phyloP scores from a whole-genome alignment of 345 rosid genomes.

The Barbarea vulgaris region DNA sequence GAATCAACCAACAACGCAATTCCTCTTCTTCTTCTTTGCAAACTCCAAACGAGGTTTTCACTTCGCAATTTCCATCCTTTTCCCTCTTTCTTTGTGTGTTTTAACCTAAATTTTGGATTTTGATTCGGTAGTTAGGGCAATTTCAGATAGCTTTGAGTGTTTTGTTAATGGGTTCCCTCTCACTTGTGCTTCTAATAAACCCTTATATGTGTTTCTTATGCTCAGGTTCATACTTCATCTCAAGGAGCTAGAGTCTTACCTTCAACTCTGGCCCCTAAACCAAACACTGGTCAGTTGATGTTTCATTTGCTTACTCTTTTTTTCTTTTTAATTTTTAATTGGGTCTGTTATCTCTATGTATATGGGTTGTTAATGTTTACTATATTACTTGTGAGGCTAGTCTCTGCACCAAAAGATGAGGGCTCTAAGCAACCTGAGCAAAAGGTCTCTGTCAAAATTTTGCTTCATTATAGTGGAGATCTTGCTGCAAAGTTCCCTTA shows the following conservation, averaged over 20 bases:
- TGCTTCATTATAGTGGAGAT: slow-evolving; percentile 68
- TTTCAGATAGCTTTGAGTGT: not conserved
- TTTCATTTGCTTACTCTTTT: slow-evolving; percentile 9
- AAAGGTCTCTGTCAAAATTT: slow-evolving; percentile 62
- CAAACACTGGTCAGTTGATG: slow-evolving; percentile 51
- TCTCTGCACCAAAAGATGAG: slow-evolving; percentile 41
- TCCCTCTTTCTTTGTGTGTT: not conserved
- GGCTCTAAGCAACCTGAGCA: slow-evolving; percentile 43
- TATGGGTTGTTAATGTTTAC: slow-evolving; percentile 7
- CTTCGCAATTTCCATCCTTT: slow-evolving; percentile 22
- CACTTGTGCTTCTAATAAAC: not conserved
- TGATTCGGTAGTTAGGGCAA: not conserved
- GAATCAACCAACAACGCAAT: slow-evolving; percentile 53
- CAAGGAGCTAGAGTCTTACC: slow-evolving; percentile 41
- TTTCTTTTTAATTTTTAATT: too few species aligned
- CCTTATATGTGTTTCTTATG: slow-evolving; percentile 19
- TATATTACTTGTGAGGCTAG: slow-evolving; percentile 3
- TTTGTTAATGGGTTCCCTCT: not conserved
- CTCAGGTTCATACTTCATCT: slow-evolving; percentile 48
- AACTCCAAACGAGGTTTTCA: slow-evolving; percentile 28
- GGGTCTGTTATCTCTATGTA: not conserved
- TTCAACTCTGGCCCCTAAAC: slow-evolving; percentile 33
- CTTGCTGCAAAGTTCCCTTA: slow-evolving; percentile 77
- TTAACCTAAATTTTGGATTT: not conserved
- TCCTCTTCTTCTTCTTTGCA: slow-evolving; percentile 31